Percentiles rank a stretch among this genome's conserved stretches.
These are phyloP conservation scores for Ophiostoma angusticollis DNA, from an alignment of 2,329 filamentous ascomycete genomes.

Conservation along the genomic window DNA sequence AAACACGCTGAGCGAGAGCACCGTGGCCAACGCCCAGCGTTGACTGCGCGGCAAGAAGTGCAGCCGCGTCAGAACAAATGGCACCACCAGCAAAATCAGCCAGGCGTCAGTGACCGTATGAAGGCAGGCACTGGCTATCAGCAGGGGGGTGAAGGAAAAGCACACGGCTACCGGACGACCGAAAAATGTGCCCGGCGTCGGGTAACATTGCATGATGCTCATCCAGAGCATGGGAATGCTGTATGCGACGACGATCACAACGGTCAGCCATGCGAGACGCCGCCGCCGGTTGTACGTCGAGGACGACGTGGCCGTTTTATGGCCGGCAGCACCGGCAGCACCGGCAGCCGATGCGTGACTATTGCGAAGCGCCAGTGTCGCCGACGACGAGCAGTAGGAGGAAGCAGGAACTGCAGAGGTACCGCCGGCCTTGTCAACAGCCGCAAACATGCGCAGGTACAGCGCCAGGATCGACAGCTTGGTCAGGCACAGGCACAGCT, in stretches of 20 bases:
- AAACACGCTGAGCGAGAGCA: slow-evolving; percentile 33
- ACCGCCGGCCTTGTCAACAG: too few species aligned
- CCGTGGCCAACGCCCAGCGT: slow-evolving; percentile 29
- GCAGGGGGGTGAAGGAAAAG: slow-evolving; percentile 28
- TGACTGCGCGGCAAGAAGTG: slow-evolving; percentile 26
- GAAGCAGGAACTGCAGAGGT: too few species aligned
- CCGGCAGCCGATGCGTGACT: too few species aligned
- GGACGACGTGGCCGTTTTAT: too few species aligned
- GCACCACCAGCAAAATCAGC: slow-evolving; percentile 31
- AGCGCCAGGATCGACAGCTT: slow-evolving; percentile 27
- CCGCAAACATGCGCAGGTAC: slow-evolving; percentile 25
- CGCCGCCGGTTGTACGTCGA: too few species aligned
- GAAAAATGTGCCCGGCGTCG: slow-evolving; percentile 24
- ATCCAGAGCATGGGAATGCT: slow-evolving; percentile 25
- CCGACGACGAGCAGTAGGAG: too few species aligned
- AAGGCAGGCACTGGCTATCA: slow-evolving; percentile 30
- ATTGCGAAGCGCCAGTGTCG: too few species aligned
- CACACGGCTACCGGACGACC: slow-evolving; percentile 23
- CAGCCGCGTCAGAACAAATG: slow-evolving; percentile 25
- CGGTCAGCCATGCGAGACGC: slow-evolving; percentile 21
- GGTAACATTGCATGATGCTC: slow-evolving; percentile 31
- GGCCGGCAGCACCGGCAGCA: too few species aligned
- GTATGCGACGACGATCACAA: slow-evolving; percentile 23
- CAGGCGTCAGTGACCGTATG: slow-evolving; percentile 34
- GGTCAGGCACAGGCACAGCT: slow-evolving; percentile 25